Percentiles rank a stretch among this genome's conserved stretches.
phyloP scores from a whole-genome alignment of 176 grass and related monocot species.

The Poa pratensis region DNA sequence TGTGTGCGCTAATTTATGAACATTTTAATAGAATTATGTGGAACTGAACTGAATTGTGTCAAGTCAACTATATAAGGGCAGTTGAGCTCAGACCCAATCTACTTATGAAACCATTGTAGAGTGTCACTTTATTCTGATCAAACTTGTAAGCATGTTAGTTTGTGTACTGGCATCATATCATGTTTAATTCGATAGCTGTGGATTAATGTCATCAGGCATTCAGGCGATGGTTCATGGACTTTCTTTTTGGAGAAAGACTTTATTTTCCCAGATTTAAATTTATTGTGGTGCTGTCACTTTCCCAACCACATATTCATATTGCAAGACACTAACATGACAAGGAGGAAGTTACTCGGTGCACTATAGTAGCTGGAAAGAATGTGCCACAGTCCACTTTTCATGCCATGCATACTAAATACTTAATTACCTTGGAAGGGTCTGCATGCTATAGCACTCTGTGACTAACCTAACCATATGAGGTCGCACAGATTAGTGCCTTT shows the following conservation, averaged over 20 bases:
- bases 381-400: neutral
- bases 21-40: neutral
- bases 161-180: neutral
- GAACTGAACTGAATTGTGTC: neutral
- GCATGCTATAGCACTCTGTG: constrained; percentile 3
- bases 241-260: neutral
- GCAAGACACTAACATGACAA: neutral
- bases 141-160: neutral
- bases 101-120: neutral
- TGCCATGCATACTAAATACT: neutral
- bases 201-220: neutral
- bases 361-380: neutral
- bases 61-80: neutral
- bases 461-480: neutral
- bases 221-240: neutral
- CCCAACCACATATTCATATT: neutral
- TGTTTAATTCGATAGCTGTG: neutral
- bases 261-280: neutral
- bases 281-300: constrained; percentile 2
- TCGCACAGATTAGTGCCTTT: neutral
- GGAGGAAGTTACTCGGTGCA: neutral
- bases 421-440: neutral
- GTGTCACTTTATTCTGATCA: neutral
- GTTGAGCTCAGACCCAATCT: neutral
- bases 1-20: neutral